A percentile compares a stretch with the other conserved stretches of the same genome.
Evolutionary conservation across 139 green algal species (phyloP).

Genomic region (Chlorella sp.): DNA sequence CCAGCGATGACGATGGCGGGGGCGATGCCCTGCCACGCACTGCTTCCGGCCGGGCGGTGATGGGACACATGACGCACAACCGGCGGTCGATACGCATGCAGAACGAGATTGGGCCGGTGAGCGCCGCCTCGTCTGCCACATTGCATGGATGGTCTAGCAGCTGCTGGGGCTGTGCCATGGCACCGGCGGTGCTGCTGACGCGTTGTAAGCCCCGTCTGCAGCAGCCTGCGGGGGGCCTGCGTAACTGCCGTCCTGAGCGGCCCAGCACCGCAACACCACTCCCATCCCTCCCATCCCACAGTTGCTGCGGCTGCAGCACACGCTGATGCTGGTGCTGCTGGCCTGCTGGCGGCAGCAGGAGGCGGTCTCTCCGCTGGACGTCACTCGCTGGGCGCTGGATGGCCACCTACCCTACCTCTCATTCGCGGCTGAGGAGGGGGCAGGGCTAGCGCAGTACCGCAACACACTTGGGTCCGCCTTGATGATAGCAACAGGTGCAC

Average conservation of each 20-base stretch:
- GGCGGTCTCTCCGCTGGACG: slow-evolving; percentile 35
- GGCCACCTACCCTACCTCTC: slow-evolving; percentile 45
- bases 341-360: slow-evolving; percentile 39
- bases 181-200: no score
- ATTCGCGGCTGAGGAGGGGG: slow-evolving; percentile 2
- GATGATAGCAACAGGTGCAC: neutral
- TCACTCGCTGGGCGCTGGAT: slow-evolving; percentile 26
- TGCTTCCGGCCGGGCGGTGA: neutral
- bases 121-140: no score
- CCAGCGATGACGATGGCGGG: neutral
- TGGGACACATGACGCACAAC: neutral
- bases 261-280: neutral
- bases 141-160: no score
- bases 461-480: neutral
- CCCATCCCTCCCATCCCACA: neutral
- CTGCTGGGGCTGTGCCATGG: no score
- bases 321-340: slow-evolving; percentile 43
- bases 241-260: no score
- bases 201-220: no score
- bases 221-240: no score
- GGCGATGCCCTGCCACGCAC: neutral
- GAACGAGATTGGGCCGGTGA: neutral
- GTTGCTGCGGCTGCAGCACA: slow-evolving; percentile 15
- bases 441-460: neutral
- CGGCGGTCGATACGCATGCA: neutral